Percentiles rank a stretch among this genome's conserved stretches.
Conservation (phyloP, 345 rosid genomes). For the Balakata baccata region DNA sequence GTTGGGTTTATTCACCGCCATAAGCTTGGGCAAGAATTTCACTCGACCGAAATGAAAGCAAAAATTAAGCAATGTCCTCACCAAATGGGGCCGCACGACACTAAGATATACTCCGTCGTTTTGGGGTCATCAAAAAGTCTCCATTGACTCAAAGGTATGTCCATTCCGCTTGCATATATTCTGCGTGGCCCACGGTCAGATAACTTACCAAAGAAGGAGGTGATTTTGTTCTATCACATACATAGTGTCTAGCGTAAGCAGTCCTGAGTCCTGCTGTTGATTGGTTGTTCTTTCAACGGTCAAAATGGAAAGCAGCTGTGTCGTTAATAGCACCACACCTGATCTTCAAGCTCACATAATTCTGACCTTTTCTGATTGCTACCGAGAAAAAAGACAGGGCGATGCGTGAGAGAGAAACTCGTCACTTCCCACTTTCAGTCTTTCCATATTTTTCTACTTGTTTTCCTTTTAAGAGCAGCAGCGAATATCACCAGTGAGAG, state of each 20-base stretch:
- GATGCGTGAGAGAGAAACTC: not conserved
- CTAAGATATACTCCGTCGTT: too few relatives aligned
- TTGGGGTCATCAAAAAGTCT: not conserved
- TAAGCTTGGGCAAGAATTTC: too few relatives aligned
- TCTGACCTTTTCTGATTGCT: not conserved
- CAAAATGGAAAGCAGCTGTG: not conserved
- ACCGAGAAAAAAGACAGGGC: not conserved
- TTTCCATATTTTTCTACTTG: not conserved
- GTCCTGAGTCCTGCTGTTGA: not conserved
- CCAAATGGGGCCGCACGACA: too few relatives aligned
- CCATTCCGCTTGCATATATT: not conserved
- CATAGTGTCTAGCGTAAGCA: not conserved
- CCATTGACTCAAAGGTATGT: not conserved
- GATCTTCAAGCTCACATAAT: not conserved
- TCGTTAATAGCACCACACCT: too few relatives aligned
- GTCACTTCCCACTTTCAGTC: not conserved
- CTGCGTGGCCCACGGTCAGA: not conserved
- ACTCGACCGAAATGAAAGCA: too few relatives aligned
- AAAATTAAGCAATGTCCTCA: too few relatives aligned
- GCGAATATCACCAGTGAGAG: not conserved
- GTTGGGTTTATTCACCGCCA: too few relatives aligned
- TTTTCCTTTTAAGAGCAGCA: not conserved
- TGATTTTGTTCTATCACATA: not conserved
- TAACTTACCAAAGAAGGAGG: constrained; percentile 3
- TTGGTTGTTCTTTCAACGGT: not conserved